Conservation (phyloP, 2,329 filamentous ascomycete genomes). For the Venturia oleaginea region DNA sequence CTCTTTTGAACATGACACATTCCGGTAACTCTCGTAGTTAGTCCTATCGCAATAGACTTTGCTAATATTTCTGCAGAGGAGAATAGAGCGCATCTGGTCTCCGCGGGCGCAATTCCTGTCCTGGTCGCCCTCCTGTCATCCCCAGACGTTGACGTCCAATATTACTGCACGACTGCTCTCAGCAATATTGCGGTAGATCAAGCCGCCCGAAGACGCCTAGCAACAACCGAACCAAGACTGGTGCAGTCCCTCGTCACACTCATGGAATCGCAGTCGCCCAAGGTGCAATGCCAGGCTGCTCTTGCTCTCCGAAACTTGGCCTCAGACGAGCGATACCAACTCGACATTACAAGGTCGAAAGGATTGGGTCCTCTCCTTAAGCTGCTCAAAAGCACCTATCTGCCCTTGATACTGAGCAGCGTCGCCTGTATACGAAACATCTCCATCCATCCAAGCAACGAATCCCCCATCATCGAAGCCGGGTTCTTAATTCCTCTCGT, state of each 20-base stretch:
- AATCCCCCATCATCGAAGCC: slow-evolving; percentile 96
- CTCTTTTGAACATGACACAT: slow-evolving; percentile 97
- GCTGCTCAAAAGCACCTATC: slow-evolving; percentile 87
- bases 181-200: slow-evolving; percentile 97
- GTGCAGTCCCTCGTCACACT: slow-evolving; percentile 90
- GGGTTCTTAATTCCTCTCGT: slow-evolving; percentile 92
- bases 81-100: slow-evolving; percentile 94
- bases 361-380: slow-evolving; percentile 79
- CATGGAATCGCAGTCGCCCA: slow-evolving; percentile 95
- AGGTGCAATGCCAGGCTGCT: slow-evolving; percentile 96
- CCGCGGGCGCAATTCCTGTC: slow-evolving; percentile 94
- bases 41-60: slow-evolving; percentile 8
- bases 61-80: slow-evolving; percentile 55
- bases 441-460: slow-evolving; percentile 94
- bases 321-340: slow-evolving; percentile 96
- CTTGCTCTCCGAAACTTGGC: slow-evolving; percentile 89
- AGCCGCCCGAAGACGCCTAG: slow-evolving; percentile 81
- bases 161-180: slow-evolving; percentile 96
- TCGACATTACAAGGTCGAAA: slow-evolving; percentile 87
- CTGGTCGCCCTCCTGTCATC: slow-evolving; percentile 91
- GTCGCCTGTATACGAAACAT: slow-evolving; percentile 99
- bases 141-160: slow-evolving; percentile 92
- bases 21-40: slow-evolving; percentile 56
- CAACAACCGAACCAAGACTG: slow-evolving; percentile 80
- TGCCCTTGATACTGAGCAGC: slow-evolving; percentile 90